Evolutionary conservation across 139 green algal species (phyloP).

Genomic region (Auxenochlorella pyrenoidosa): DNA sequence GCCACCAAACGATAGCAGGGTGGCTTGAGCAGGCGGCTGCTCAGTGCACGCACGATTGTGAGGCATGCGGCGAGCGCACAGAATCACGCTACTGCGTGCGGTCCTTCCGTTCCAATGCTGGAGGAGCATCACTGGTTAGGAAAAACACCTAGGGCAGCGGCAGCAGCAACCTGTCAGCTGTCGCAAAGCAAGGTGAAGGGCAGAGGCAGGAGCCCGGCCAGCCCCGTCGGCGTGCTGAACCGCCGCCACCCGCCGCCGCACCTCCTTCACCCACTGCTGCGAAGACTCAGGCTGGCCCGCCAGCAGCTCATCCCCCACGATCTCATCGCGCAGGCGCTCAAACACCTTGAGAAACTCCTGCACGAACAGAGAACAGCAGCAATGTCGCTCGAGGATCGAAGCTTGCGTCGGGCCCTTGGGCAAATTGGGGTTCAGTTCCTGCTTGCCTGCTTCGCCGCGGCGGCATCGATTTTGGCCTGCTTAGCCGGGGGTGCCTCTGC

Average conservation of each 20-base stretch:
- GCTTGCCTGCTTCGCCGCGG: conserved; percentile 50
- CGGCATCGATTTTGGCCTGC: conserved; percentile 33
- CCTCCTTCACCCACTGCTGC: conserved; percentile 77
- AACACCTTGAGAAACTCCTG: conserved; percentile 84
- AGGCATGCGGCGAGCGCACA: no score
- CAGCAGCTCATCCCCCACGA: conserved; percentile 72
- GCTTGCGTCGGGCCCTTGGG: neutral
- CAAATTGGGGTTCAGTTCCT: neutral
- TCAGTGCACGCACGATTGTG: no score
- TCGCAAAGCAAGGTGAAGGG: no score
- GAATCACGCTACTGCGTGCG: no score
- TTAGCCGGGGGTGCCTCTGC: conserved; percentile 36
- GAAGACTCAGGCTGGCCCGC: conserved; percentile 64
- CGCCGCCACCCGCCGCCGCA: conserved; percentile 33
- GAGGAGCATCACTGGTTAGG: no score
- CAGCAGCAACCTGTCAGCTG: no score
- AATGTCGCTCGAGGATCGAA: neutral
- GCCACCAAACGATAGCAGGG: no score
- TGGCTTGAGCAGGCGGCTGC: no score
- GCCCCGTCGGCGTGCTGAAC: neutral
- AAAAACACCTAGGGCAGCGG: no score
- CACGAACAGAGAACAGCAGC: neutral
- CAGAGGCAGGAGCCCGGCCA: neutral
- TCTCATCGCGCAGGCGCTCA: conserved; percentile 72
- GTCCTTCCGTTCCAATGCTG: no score